Evolutionary conservation across 2,329 filamentous ascomycete species (phyloP), one percentile per base, ranked within the genome.

Genomic region (Neoscytalidium dimidiatum): DNA sequence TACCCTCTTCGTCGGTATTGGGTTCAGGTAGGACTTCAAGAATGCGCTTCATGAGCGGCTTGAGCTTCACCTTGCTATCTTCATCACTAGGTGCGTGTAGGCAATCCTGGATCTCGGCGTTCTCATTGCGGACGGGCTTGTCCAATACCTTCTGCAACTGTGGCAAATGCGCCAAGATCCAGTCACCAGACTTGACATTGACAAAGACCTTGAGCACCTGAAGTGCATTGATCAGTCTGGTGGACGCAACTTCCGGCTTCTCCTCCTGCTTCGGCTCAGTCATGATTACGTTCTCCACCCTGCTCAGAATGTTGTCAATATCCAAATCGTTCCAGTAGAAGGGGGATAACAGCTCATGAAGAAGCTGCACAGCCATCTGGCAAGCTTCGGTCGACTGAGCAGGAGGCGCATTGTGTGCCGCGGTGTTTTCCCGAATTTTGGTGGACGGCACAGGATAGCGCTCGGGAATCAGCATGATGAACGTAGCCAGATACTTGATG

Each of bases 401-500:
- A 14, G 85, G 80, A 9, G 58, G 38, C 19, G 84, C 58, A 19
- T 61, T 65, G 14, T 75, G 56, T 81, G 78, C 46, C 82, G 80
- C 35, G 72, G 72, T 70, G 44, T 75, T 88, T 56, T 87, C 86
- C 46, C 87, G 83, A 53, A 68, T 68, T 70, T 89, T 90, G 14
- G 87, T 84, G 23, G 90, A 91, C 21, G 63, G 63, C 23, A 93
- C 86, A 21, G 89, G 88, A 74, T 91, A 97, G 35, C 94, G 88
- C 77, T 98, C 95, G 19, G 91, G 90, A 23, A 97, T 84, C 58
- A 92, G 91, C 1, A 93, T 94, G 70, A 98, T 97, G 77, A 98
- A 98, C 67, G 95, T 92, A 31, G 98, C 91, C 33, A 99, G 85
- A 73, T 98, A 99, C 78, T 97, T 97, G 53, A 97, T 86, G 82